Percentiles rank a stretch among this genome's conserved stretches.
Evolutionary conservation across 179 eudicot species (phyloP).

Genomic region (Carnegiea gigantea): DNA sequence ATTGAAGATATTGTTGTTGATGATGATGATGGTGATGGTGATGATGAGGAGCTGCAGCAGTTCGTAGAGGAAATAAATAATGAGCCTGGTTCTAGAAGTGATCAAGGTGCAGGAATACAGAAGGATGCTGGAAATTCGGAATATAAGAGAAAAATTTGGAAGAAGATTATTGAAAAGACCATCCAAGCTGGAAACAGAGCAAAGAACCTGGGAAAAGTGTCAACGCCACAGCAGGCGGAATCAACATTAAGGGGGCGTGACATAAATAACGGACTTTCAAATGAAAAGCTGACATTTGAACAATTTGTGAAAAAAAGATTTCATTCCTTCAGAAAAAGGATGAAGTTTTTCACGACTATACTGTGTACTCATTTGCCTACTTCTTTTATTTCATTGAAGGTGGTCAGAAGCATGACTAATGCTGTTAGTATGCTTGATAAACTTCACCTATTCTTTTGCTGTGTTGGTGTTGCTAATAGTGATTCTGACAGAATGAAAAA

Average conservation of each 20-base stretch:
- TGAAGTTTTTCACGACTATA: conserved; percentile 9
- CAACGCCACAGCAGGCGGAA: not conserved
- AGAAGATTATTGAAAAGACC: conserved; percentile 14
- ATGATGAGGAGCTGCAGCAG: not conserved
- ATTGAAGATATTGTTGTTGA: not conserved
- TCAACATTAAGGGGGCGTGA: not conserved
- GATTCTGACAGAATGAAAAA: not conserved
- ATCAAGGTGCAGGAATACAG: not conserved
- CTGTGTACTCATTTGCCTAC: conserved; percentile 57
- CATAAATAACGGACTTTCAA: not conserved
- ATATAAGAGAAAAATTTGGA: conserved; percentile 15
- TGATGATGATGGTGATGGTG: not conserved
- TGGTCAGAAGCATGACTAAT: conserved; percentile 36
- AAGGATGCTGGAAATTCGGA: not conserved
- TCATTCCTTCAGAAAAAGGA: not conserved
- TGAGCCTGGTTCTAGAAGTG: not conserved
- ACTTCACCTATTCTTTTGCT: conserved; percentile 1
- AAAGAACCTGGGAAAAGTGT: not conserved
- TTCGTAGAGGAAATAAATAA: conserved; percentile 5
- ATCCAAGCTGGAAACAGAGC: conserved; percentile 1
- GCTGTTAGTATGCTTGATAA: conserved; percentile 28
- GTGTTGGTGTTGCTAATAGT: conserved; percentile 8
- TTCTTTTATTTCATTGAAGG: conserved; percentile 28
- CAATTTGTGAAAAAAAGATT: conserved; percentile 36
- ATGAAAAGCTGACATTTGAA: conserved; percentile 33